A percentile compares a stretch with the other conserved stretches of the same genome.
Conservation (phyloP, 768 basidiomycete genomes). For the Xerocomellus amylosporus region DNA sequence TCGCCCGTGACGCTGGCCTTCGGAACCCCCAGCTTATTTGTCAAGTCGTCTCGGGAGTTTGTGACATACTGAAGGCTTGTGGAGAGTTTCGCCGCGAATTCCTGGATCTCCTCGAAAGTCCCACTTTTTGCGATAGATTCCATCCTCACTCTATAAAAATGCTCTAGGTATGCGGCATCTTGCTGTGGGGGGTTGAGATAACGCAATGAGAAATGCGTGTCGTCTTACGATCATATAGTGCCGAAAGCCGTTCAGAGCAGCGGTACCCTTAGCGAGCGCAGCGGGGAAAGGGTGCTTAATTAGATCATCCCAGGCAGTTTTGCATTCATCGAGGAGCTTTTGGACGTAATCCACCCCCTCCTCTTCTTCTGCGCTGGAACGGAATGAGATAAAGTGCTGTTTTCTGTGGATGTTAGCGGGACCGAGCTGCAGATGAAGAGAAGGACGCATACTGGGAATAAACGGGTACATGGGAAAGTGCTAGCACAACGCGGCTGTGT, state of each 20-base stretch:
- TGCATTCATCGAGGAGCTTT: neutral
- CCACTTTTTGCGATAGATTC: neutral
- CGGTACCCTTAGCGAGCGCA: neutral
- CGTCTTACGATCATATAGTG: slow-evolving; percentile 1
- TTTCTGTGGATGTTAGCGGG: neutral
- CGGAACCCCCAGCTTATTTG: neutral
- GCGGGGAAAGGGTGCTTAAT: neutral
- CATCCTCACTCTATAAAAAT: slow-evolving; percentile 1
- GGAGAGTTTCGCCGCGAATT: neutral
- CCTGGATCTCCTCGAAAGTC: neutral
- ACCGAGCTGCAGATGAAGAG: neutral
- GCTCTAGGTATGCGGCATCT: slow-evolving; percentile 6
- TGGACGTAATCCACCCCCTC: neutral
- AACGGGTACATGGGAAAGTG: too few species aligned
- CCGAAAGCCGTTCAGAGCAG: slow-evolving; percentile 2
- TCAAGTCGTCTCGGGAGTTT: neutral
- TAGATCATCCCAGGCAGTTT: neutral
- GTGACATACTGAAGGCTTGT: neutral
- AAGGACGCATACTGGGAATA: neutral
- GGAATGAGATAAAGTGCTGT: neutral
- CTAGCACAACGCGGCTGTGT: too few species aligned
- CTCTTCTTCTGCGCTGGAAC: too few species aligned
- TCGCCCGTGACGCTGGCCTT: neutral
- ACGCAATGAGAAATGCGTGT: neutral
- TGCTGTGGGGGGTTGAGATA: neutral